Percentiles rank a stretch among this genome's conserved stretches.
These are phyloP conservation scores for Xenoacremonium recifei DNA, from an alignment of 2,329 filamentous ascomycete species.

Conservation along the genomic window DNA sequence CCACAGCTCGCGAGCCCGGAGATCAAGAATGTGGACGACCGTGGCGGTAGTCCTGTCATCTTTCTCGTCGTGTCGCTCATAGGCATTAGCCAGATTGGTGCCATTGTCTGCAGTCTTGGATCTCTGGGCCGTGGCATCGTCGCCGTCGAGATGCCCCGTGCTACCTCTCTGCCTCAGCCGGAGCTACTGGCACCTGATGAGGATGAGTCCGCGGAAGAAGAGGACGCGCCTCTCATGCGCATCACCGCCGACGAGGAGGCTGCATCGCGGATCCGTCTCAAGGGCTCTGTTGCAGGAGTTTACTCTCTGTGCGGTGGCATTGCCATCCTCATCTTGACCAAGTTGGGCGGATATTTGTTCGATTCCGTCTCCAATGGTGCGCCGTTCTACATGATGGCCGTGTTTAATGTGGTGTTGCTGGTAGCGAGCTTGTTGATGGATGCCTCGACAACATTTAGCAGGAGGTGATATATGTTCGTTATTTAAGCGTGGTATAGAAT, in stretches of 20 bases:
- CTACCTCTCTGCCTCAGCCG: constrained; percentile 17
- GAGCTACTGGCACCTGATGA: constrained; percentile 33
- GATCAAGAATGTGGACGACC: constrained; percentile 59
- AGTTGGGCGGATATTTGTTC: constrained; percentile 84
- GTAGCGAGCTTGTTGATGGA: constrained; percentile 53
- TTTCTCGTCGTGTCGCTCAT: constrained; percentile 78
- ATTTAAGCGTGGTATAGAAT: no score
- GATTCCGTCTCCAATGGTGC: constrained; percentile 71
- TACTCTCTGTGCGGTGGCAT: constrained; percentile 90
- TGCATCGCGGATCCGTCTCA: constrained; percentile 60
- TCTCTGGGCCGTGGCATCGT: constrained; percentile 81
- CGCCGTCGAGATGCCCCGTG: constrained; percentile 40
- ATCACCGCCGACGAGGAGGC: constrained; percentile 29
- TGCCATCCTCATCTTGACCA: constrained; percentile 88
- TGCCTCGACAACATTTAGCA: constrained; percentile 38
- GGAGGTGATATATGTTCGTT: constrained; percentile 11
- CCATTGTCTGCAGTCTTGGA: constrained; percentile 93
- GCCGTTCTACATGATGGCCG: constrained; percentile 93
- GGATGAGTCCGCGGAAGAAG: constrained; percentile 40
- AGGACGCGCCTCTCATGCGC: constrained; percentile 36
- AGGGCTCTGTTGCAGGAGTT: constrained; percentile 91
- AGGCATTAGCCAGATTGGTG: constrained; percentile 91
- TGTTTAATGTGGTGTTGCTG: constrained; percentile 76
- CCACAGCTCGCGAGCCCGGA: constrained; percentile 77
- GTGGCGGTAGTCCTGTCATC: constrained; percentile 66